Evolutionary conservation across 805 yeast genomes (phyloP), one percentile per base, ranked within the genome.

Genomic region (Ogataea pini): DNA sequence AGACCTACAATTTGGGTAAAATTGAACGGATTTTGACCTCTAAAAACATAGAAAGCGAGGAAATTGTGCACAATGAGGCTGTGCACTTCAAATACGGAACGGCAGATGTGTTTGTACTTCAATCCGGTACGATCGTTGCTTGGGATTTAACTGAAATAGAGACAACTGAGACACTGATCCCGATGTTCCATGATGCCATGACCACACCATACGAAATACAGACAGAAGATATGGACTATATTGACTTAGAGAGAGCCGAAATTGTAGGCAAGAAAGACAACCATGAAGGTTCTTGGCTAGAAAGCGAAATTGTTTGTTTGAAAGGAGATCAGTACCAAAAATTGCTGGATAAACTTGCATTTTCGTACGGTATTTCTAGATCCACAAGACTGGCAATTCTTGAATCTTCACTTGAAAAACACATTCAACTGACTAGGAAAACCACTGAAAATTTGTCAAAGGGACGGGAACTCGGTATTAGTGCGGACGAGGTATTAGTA

Each of bases 191-290:
- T 39, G 57, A 62, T 0, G 80, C 87, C 2, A 77, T 76, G 62
- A 50, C 77, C 2, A 69, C 75, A 3, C 67, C 78, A 1, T 78
- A 78, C 50, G 68, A 63, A 2, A 69, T 75, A 8, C 97, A 90
- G 58, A 80, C 89, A 32, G 97, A 90, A 62, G 97, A 91, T 58
- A 78, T 90, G 80, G 97, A 91, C 64, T 90, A 71, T 64, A 70
- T 86, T 10, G 65, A 64, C 17, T 12, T 57, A 4, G 50, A 38
- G 4, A 36, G 19, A 7, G 10, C 36, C 18, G 41, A 24, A 4
- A 14, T 27, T 2, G 87, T 82, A 47, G 62, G 70, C 8, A 46
- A 36, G 22, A 43, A 48, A n/a, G 49, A 44, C n/a, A 22, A 36
- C 18, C 42, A 25, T 10, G 25, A 2, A 0, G 47, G 47, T 7